Evolutionary conservation across 2,329 filamentous ascomycete genomes (phyloP).

Genomic region (Penicillium sp.): DNA sequence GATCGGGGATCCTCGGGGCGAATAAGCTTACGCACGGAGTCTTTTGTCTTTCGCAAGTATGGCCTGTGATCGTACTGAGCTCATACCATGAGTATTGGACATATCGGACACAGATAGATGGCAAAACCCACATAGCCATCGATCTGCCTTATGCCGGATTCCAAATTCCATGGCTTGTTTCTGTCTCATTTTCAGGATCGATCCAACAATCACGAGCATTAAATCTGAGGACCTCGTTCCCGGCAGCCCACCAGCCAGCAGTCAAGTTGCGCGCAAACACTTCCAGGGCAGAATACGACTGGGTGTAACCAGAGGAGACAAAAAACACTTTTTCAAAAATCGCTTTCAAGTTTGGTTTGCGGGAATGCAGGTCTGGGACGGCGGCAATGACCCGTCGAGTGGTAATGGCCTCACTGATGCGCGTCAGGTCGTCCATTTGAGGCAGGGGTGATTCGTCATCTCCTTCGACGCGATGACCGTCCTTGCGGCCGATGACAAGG

Average conservation of each 20-base stretch:
- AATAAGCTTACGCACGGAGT: not conserved
- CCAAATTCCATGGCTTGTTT: not conserved
- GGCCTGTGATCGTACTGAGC: not conserved
- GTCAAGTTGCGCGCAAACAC: slow-evolving; percentile 61
- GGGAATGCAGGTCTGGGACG: slow-evolving; percentile 63
- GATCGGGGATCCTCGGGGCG: not conserved
- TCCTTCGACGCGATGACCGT: slow-evolving; percentile 15
- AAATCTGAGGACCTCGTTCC: slow-evolving; percentile 62
- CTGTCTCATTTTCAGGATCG: not conserved
- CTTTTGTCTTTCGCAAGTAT: too few relatives aligned
- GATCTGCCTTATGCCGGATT: not conserved
- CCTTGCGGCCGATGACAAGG: slow-evolving; percentile 47
- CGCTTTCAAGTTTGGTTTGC: slow-evolving; percentile 62
- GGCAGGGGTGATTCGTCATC: not conserved
- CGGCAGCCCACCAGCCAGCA: slow-evolving; percentile 61
- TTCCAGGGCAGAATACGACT: slow-evolving; percentile 54
- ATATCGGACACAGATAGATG: too few relatives aligned
- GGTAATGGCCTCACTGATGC: slow-evolving; percentile 23
- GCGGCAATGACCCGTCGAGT: slow-evolving; percentile 55
- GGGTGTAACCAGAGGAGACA: not conserved
- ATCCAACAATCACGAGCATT: slow-evolving; percentile 56
- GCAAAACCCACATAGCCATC: not conserved
- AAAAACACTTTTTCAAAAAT: slow-evolving; percentile 53
- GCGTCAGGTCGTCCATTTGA: slow-evolving; percentile 5
- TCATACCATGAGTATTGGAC: not conserved